Evolutionary conservation across 2,329 filamentous ascomycete genomes (phyloP), one percentile per base, ranked within the genome.

Genomic region (Helminthosporium solani): DNA sequence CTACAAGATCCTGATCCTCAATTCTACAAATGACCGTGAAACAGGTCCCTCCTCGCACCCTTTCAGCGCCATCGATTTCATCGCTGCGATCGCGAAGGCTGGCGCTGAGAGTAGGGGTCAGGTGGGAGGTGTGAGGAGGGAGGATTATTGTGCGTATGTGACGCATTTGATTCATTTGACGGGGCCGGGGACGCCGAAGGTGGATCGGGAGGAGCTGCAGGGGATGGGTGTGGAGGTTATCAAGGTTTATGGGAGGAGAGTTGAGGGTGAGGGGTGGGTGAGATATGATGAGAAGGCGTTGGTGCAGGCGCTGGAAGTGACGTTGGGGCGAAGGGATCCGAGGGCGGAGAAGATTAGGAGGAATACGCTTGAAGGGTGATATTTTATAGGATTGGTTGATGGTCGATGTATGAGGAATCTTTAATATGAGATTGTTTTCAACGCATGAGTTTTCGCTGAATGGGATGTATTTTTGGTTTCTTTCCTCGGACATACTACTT

Each of bases 151-250:
- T 20, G 75, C 73, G 2, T 96, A 94, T 60, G 85, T 96, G 3
- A 95, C 87, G 6, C 91, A 96, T 65, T 68, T 96, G 12, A 77
- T 96, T 6, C 87, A 95, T 62, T 72, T 96, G 0, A 87, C 91
- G 33, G 85, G 84, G 0, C 78, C 82, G 0, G 80, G 79, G 0
- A 84, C 85, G 18, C 91, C 91, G 0, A 73, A 66, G 3, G 85
- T 96, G 1, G 83, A 95, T 57, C 82, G 77, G 40, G 78, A 78
- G 5, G 78, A 78, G 44, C 74, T 96, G 34, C 72, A 72, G 2
- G 70, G 72, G 15, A 67, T 90, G 52, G 90, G 90, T 0, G 88
- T 97, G 33, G 86, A 90, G 59, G 84, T 84, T 14, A 80, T 95
- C 12, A 78, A 84, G 44, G 75, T 95, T 1, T 92, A 94, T 64